Percentiles rank a stretch among this genome's conserved stretches.
These are phyloP conservation scores for Ormosia emarginata DNA, from an alignment of 306 rosid species.

Conservation along the genomic window DNA sequence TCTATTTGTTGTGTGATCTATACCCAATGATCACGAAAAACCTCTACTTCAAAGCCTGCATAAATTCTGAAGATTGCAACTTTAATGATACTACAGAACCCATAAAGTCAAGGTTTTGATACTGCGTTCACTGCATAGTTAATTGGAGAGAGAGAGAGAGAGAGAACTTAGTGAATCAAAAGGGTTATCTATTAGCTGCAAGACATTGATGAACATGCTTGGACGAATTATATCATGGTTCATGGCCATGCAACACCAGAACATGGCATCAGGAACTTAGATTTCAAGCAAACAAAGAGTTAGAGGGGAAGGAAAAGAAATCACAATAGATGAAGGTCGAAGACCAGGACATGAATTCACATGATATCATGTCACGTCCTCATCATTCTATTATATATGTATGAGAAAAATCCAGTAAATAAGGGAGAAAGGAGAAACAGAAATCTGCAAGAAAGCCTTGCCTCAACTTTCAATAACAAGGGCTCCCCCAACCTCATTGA, in stretches of 20 bases:
- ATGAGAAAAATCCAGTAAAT: not conserved
- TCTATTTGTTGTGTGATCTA: constrained; percentile 21
- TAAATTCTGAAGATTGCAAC: constrained; percentile 16
- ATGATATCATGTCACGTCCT: not conserved
- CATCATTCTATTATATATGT: not conserved
- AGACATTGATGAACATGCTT: not conserved
- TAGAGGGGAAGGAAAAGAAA: not conserved
- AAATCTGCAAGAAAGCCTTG: constrained; percentile 12
- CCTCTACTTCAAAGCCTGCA: constrained; percentile 37
- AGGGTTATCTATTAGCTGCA: not conserved
- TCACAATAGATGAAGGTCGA: not conserved
- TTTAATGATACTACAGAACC: constrained; percentile 1
- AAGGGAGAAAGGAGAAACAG: not conserved
- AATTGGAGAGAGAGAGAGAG: not conserved
- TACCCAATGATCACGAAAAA: constrained; percentile 24
- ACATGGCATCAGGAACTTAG: not conserved
- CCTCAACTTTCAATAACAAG: constrained; percentile 32
- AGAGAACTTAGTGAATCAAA: not conserved
- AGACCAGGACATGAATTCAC: not conserved
- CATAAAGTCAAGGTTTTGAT: constrained; percentile 8
- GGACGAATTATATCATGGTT: not conserved
- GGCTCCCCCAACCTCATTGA: constrained; percentile 8
- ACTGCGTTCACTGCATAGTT: not conserved
- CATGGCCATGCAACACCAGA: not conserved
- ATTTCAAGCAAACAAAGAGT: not conserved